phyloP scores from a whole-genome alignment of 2,329 filamentous ascomycete species.

The Talaromyces verruculosus region DNA sequence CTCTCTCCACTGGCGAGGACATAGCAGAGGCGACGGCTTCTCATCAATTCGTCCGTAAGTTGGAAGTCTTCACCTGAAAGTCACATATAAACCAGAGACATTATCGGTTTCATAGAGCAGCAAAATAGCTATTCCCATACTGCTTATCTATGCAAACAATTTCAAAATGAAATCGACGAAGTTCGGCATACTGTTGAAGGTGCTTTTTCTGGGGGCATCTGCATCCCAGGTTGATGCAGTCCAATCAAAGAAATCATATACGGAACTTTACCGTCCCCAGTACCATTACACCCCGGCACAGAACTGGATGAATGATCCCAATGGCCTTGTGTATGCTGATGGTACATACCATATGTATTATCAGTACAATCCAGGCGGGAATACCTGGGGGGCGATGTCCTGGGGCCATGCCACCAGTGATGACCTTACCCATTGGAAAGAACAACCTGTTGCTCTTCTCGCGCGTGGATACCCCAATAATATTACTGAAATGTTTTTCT shows the following conservation, averaged over 20 bases:
- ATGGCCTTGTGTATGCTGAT: conserved; percentile 26
- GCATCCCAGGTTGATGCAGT: neutral
- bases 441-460: conserved; percentile 61
- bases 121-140: neutral
- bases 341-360: conserved; percentile 28
- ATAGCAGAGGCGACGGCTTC: neutral
- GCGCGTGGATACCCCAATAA: conserved; percentile 45
- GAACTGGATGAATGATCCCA: conserved; percentile 30
- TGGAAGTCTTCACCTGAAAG: neutral
- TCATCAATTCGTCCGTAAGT: neutral
- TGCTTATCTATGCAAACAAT: neutral
- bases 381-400: conserved; percentile 27
- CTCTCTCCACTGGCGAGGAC: neutral
- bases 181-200: neutral
- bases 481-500: conserved; percentile 19
- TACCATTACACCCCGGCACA: conserved; percentile 23
- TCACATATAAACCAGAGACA: neutral
- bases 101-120: neutral
- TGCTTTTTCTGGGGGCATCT: neutral
- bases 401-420: conserved; percentile 31
- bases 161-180: neutral
- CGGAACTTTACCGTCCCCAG: conserved; percentile 22
- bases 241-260: neutral
- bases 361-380: conserved; percentile 28
- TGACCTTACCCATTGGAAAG: conserved; percentile 59